These are phyloP conservation scores for Aspergillus sp. DNA, from an alignment of 2,329 filamentous ascomycete species.

Conservation along the genomic window DNA sequence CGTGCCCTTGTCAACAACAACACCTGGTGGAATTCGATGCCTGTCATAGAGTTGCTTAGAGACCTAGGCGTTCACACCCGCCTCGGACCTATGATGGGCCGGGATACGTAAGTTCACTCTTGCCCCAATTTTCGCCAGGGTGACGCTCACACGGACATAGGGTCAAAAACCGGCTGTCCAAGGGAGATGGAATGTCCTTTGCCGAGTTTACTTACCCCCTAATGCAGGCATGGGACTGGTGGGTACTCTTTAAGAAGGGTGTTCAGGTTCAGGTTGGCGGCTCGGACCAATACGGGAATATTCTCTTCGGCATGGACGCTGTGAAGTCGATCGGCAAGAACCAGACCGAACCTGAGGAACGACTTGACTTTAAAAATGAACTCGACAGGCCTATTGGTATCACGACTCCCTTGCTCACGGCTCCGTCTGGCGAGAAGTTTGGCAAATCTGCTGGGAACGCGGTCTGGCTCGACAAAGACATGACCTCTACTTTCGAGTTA, in stretches of 20 bases:
- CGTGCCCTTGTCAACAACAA: conserved; percentile 77
- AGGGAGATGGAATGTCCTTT: conserved; percentile 89
- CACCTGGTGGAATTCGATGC: conserved; percentile 73
- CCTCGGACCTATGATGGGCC: conserved; percentile 81
- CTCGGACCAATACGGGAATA: conserved; percentile 95
- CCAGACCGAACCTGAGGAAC: conserved; percentile 39
- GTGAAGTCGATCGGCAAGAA: conserved; percentile 71
- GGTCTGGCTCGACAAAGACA: conserved; percentile 81
- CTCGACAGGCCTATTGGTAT: conserved; percentile 70
- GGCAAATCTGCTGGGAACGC: conserved; percentile 95
- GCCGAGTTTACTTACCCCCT: conserved; percentile 92
- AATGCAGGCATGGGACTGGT: conserved; percentile 96
- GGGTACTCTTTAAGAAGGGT: conserved; percentile 73
- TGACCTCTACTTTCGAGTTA: conserved; percentile 81
- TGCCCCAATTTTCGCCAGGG: background rate
- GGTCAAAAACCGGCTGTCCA: conserved; percentile 80
- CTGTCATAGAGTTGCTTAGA: conserved; percentile 73
- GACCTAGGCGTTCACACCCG: conserved; percentile 72
- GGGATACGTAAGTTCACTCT: conserved; percentile 71
- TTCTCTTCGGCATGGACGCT: conserved; percentile 82
- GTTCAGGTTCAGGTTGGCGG: conserved; percentile 90
- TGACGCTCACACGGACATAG: conserved; percentile 36
- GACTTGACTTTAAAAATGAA: conserved; percentile 39
- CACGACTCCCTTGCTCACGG: conserved; percentile 86
- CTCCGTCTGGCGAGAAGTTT: conserved; percentile 82